Evolutionary conservation across 305 asterid genomes (phyloP), one percentile per base, ranked within the genome.

Genomic region (Fraxinus nigra): DNA sequence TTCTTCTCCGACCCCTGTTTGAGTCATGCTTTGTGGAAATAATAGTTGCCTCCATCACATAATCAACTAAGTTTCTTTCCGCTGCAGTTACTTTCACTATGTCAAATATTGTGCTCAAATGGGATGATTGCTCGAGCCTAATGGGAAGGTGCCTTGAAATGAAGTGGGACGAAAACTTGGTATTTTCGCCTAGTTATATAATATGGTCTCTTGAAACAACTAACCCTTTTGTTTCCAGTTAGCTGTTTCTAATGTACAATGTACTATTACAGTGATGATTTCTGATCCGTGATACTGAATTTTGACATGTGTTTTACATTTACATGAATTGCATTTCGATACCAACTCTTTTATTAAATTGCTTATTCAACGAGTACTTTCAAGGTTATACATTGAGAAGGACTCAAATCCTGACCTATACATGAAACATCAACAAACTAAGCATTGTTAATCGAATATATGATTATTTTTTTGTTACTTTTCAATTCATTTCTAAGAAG

Each of bases 161-260:
- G 61, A 48, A 48, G 61, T 48, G 72, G 75, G 75, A 30, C 75
- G 5, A 69, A 28, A 69, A 11, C 74, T 24, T 8, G 74, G 74
- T 67, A 28, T 13, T 28, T 11, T 14, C 3, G 33, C 10, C 75
- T 69, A 20, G 75, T 69, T 9, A 28, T 14, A 34, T 11, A 69
- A 30, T 69, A 28, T 13, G 75, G 33, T 69, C 11, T 2, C 75
- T 69, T 69, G 75, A 69, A 69, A 69, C 38, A 65, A 28, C 73
- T 13, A 28, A 65, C 37, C 34, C 8, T 28, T 24, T 11, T 65
- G 73, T 26, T 28, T 28, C 35, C 38, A 69, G 16, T 69, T 4
- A 69, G 75, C 75, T 69, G 75, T 30, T 69, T 30, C 40, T 69
- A 69, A 13, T 69, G 75, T 69, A 69, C 40, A 69, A 69, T 69